Conservation (phyloP, 2,329 filamentous ascomycete species). For the Zymoseptoria passerinii region DNA sequence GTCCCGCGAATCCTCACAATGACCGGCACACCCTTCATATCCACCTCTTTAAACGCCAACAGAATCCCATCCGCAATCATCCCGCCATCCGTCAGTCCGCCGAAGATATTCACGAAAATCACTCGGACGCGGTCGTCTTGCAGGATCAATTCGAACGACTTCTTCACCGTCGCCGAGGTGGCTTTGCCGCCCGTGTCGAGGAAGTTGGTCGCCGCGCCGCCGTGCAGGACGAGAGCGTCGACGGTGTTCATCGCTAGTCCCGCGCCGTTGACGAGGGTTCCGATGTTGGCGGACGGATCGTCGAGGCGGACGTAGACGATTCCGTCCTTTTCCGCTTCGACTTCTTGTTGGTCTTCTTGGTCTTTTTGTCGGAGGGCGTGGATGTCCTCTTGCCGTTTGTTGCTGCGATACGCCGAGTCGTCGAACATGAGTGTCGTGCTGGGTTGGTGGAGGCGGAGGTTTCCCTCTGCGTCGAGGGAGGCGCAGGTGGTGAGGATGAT, state of each 20-base stretch:
- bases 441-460: constrained; percentile 41
- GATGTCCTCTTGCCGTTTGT: constrained; percentile 52
- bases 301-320: constrained; percentile 67
- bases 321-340: constrained; percentile 58
- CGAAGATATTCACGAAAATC: constrained; percentile 65
- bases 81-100: constrained; percentile 62
- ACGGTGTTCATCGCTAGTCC: constrained; percentile 88
- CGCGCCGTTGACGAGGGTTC: constrained; percentile 80
- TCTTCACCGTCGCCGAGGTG: constrained; percentile 70
- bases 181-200: constrained; percentile 86
- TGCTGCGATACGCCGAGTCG: constrained; percentile 58
- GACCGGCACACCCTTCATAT: constrained; percentile 51
- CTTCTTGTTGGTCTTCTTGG: constrained; percentile 48
- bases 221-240: constrained; percentile 62
- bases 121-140: constrained; percentile 63
- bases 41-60: constrained; percentile 61
- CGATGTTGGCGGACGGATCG: constrained; percentile 54
- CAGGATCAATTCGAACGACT: constrained; percentile 65
- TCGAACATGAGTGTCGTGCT: constrained; percentile 57
- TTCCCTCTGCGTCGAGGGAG: constrained; percentile 33
- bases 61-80: constrained; percentile 74
- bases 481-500: constrained; percentile 50
- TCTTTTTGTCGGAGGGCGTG: constrained; percentile 48
- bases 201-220: constrained; percentile 70
- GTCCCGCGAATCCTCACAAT: constrained; percentile 71